These are phyloP conservation scores for Heterotrichella gracilis DNA, from an alignment of 352 stramenopile species.

Conservation along the genomic window DNA sequence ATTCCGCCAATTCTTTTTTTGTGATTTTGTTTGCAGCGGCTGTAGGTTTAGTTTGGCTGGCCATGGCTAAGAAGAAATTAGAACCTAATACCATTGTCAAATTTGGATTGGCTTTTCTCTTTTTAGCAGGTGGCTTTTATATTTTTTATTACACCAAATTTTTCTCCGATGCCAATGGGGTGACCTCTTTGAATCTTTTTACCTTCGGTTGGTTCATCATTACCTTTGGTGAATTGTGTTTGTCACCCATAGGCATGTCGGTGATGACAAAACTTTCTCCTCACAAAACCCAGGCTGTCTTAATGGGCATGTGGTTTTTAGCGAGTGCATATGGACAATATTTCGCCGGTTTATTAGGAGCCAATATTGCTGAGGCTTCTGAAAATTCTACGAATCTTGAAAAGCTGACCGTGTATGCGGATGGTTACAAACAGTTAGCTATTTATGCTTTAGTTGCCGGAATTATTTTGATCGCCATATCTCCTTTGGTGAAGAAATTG, in stretches of 20 bases:
- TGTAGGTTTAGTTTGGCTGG: neutral
- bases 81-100: neutral
- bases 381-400: neutral
- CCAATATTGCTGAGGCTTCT: constrained; percentile 3
- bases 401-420: neutral
- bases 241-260: neutral
- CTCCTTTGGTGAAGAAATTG: neutral
- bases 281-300: neutral
- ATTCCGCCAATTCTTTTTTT: neutral
- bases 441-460: neutral
- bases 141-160: neutral
- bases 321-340: neutral
- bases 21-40: neutral
- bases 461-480: neutral
- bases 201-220: neutral
- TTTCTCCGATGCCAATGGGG: neutral
- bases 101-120: neutral
- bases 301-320: constrained; percentile 6
- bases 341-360: neutral
- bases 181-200: neutral
- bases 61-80: neutral
- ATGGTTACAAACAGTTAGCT: neutral
- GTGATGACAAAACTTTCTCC: neutral
- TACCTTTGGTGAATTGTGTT: constrained; percentile 4
- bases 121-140: neutral